Conservation (phyloP, 2,329 filamentous ascomycete genomes). For the Aspergillus ochraceoroseus region DNA sequence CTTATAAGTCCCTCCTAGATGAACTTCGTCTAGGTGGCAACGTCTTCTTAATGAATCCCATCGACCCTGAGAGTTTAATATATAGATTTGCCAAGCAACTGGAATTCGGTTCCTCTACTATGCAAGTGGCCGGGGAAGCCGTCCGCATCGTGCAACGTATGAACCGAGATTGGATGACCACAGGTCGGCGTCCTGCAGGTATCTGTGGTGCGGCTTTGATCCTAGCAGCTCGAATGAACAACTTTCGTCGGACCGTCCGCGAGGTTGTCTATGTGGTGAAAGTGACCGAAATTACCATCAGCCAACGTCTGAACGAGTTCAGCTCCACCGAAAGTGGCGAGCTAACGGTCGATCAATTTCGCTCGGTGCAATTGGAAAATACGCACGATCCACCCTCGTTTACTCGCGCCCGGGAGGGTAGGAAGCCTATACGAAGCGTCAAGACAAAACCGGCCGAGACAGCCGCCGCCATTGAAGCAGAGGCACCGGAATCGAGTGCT, state of each 20-base stretch:
- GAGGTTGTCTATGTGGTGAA: slow-evolving; percentile 99
- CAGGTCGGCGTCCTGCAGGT: slow-evolving; percentile 86
- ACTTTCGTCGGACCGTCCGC: slow-evolving; percentile 84
- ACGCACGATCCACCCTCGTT: slow-evolving; percentile 79
- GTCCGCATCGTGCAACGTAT: slow-evolving; percentile 84
- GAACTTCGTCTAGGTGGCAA: slow-evolving; percentile 50
- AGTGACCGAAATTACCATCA: slow-evolving; percentile 87
- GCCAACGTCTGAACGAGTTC: slow-evolving; percentile 88
- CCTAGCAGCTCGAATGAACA: slow-evolving; percentile 95
- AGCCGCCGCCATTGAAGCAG: slow-evolving; percentile 44
- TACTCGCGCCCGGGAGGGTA: slow-evolving; percentile 53
- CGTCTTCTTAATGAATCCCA: slow-evolving; percentile 65
- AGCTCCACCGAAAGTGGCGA: slow-evolving; percentile 76
- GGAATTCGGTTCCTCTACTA: slow-evolving; percentile 77
- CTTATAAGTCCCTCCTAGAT: slow-evolving; percentile 77
- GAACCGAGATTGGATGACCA: slow-evolving; percentile 96
- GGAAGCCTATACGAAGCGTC: slow-evolving; percentile 47
- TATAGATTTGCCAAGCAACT: slow-evolving; percentile 86
- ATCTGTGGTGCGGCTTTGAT: slow-evolving; percentile 92
- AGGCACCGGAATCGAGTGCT: slow-evolving; percentile 36
- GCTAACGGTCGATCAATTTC: slow-evolving; percentile 82
- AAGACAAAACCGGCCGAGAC: slow-evolving; percentile 34
- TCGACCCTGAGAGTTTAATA: slow-evolving; percentile 85
- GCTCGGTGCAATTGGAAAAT: slow-evolving; percentile 54
- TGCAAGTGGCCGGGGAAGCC: slow-evolving; percentile 82